Evolutionary conservation across 345 rosid species (phyloP).

Genomic region (Hypericum perforatum): DNA sequence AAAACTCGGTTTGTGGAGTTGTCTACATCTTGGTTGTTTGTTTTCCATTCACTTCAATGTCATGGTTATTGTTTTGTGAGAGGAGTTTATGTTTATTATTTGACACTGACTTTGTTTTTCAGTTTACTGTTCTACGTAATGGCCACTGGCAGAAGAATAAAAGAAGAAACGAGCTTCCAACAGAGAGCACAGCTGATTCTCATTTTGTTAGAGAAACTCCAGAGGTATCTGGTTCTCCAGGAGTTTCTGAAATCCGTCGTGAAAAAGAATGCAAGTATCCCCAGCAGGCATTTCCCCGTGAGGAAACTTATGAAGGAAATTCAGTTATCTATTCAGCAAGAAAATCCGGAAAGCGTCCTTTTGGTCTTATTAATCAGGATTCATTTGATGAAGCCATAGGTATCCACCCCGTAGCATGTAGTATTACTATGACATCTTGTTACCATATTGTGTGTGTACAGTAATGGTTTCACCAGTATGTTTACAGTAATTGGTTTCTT

Average conservation of each 20-base stretch:
- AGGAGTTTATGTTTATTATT: too few relatives aligned
- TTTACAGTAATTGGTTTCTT: constrained; percentile 6
- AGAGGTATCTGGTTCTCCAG: constrained; percentile 4
- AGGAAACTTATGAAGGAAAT: constrained; percentile 19
- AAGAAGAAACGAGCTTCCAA: constrained; percentile 24
- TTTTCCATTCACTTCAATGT: background rate
- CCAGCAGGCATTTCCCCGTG: constrained; percentile 4
- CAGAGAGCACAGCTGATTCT: constrained; percentile 35
- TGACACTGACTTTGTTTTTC: constrained; percentile 7
- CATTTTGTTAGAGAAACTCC: constrained; percentile 15
- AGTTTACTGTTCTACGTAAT: constrained; percentile 38
- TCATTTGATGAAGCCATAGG: constrained; percentile 30
- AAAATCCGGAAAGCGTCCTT: constrained; percentile 13
- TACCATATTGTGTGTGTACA: background rate
- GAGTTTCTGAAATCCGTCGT: constrained; percentile 7
- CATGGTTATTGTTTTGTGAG: background rate
- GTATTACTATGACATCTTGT: background rate
- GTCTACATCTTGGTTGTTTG: constrained; percentile 6
- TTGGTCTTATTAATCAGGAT: constrained; percentile 12
- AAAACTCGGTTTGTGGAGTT: background rate
- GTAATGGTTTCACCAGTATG: background rate
- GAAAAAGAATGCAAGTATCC: constrained; percentile 10
- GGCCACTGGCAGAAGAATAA: constrained; percentile 31
- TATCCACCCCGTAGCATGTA: constrained; percentile 10
- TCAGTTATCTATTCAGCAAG: constrained; percentile 16